Evolutionary conservation across 208 protist genomes (phyloP).

Genomic region (Wallacemonas sp.): DNA sequence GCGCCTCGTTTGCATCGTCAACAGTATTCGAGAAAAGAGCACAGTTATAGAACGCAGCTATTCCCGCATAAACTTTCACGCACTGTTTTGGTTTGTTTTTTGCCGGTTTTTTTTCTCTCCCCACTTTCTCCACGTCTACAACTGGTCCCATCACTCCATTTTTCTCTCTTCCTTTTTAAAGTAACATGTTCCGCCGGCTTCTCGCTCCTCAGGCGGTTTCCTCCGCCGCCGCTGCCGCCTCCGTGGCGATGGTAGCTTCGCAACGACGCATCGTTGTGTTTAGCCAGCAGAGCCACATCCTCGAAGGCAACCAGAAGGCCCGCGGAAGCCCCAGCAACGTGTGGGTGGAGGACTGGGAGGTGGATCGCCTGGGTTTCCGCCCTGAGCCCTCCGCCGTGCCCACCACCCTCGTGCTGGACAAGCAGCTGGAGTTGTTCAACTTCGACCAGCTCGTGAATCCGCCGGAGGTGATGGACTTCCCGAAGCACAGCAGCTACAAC

Average conservation of each 20-base stretch:
- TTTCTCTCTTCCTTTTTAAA: not conserved
- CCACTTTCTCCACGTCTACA: too few species aligned
- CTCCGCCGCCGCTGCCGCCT: conserved; percentile 5
- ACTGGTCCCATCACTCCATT: not conserved
- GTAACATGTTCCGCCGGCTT: conserved; percentile 53
- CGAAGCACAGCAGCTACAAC: conserved; percentile 87
- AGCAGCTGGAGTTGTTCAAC: conserved; percentile 87
- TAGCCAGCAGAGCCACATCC: conserved; percentile 83
- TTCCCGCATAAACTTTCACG: too few species aligned
- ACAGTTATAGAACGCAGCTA: too few species aligned
- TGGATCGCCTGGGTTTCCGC: conserved; percentile 57
- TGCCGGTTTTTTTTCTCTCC: too few species aligned
- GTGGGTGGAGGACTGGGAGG: conserved; percentile 90
- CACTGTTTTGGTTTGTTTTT: too few species aligned
- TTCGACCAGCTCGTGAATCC: conserved; percentile 82
- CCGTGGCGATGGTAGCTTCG: not conserved
- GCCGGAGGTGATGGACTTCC: conserved; percentile 83
- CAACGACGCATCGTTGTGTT: conserved; percentile 76
- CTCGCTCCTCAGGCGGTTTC: conserved; percentile 13
- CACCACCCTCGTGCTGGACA: conserved; percentile 73
- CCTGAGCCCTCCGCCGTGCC: conserved; percentile 65
- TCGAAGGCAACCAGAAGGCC: conserved; percentile 86
- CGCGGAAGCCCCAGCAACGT: conserved; percentile 85
- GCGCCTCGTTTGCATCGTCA: too few species aligned
- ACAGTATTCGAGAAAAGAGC: too few species aligned